Evolutionary conservation across 805 yeast species (phyloP).

Genomic region (Lipomyces mesembrius): DNA sequence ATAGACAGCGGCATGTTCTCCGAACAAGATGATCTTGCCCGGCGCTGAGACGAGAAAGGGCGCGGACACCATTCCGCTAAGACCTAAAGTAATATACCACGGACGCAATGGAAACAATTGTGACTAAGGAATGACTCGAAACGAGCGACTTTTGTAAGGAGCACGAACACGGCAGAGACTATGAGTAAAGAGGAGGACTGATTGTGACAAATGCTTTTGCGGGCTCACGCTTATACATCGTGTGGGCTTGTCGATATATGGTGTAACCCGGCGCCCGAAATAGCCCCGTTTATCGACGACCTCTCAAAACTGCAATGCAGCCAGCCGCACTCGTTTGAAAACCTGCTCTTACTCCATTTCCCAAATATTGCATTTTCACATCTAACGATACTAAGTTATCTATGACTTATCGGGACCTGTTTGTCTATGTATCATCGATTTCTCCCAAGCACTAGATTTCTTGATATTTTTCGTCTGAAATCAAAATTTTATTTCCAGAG

Average conservation of each 20-base stretch:
- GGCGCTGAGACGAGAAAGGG: conserved; percentile 90
- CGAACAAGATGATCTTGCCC: conserved; percentile 93
- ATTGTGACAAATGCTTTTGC: not conserved
- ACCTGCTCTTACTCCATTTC: too few species aligned
- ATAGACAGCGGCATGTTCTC: conserved; percentile 96
- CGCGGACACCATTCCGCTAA: conserved; percentile 18
- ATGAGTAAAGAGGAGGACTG: not conserved
- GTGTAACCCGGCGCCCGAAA: not conserved
- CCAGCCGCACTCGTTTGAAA: not conserved
- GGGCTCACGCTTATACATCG: too few species aligned
- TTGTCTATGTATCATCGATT: not conserved
- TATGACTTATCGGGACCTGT: too few species aligned
- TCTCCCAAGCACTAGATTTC: too few species aligned
- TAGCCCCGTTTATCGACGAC: too few species aligned
- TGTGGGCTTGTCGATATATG: not conserved
- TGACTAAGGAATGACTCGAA: not conserved
- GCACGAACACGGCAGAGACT: not conserved
- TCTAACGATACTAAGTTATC: too few species aligned
- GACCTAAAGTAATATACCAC: not conserved
- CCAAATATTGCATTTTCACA: too few species aligned
- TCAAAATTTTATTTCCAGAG: too few species aligned
- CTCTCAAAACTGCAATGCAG: not conserved
- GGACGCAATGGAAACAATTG: not conserved
- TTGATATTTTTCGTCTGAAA: too few species aligned
- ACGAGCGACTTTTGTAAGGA: not conserved